phyloP scores from a whole-genome alignment of 305 asterid species.

The Andrographis paniculata region DNA sequence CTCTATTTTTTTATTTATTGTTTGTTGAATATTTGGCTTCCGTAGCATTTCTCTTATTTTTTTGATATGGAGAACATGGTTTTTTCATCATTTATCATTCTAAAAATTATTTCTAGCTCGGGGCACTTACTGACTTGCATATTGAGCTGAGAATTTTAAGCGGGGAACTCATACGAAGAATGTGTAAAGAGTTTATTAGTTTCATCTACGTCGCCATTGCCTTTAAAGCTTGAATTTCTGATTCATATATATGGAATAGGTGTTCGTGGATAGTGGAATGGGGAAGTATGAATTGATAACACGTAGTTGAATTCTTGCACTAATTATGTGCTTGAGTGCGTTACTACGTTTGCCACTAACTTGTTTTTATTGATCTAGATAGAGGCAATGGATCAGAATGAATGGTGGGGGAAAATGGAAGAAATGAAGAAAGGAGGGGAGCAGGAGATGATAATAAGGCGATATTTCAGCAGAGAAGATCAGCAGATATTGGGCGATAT shows the following conservation, averaged over 20 bases:
- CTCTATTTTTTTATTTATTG: background rate
- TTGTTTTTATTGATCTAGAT: constrained; percentile 32
- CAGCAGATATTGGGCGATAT: constrained; percentile 66
- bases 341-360: background rate
- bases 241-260: constrained; percentile 6
- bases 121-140: too few relatives aligned
- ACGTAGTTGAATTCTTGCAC: background rate
- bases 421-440: constrained; percentile 73
- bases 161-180: too few relatives aligned
- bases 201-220: constrained; percentile 1
- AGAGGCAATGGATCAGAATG: constrained; percentile 74
- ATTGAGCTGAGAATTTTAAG: too few relatives aligned
- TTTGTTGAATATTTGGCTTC: constrained; percentile 5
- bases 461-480: constrained; percentile 67
- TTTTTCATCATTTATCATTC: too few relatives aligned
- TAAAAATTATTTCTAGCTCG: too few relatives aligned
- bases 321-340: too few relatives aligned
- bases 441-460: constrained; percentile 77
- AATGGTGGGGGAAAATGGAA: constrained; percentile 86
- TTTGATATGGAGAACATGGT: constrained; percentile 1
- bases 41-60: constrained; percentile 5
- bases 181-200: too few relatives aligned
- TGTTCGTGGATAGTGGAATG: background rate
- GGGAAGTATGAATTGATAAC: constrained; percentile 5
- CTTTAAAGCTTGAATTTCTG: constrained; percentile 12